Conservation (phyloP, 257 asterid genomes). For the Lycium barbarum region DNA sequence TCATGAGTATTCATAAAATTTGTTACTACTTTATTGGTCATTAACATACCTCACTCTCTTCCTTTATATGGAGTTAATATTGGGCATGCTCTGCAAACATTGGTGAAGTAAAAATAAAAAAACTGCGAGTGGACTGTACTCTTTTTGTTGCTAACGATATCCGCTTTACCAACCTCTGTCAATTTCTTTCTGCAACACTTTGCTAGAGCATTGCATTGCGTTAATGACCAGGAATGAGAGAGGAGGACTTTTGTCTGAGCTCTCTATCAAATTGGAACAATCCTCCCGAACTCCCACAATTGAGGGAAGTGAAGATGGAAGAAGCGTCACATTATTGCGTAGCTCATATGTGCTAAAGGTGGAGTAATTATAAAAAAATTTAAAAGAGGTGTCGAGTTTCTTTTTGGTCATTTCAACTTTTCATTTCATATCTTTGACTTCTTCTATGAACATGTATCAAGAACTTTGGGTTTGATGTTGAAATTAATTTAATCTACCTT, state of each 20-base stretch:
- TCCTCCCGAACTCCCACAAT: background rate
- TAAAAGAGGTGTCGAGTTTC: background rate
- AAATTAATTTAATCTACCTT: background rate
- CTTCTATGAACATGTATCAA: background rate
- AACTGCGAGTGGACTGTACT: background rate
- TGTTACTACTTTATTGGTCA: background rate
- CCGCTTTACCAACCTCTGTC: background rate
- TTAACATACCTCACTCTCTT: background rate
- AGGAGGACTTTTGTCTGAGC: background rate
- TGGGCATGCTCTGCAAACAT: background rate
- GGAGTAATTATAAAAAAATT: background rate
- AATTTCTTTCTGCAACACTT: background rate
- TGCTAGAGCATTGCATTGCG: background rate
- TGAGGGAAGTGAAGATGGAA: background rate
- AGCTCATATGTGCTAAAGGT: background rate
- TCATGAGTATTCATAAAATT: background rate
- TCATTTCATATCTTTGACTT: slow-evolving; percentile 16
- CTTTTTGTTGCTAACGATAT: background rate
- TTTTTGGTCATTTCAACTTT: background rate
- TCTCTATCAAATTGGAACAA: background rate
- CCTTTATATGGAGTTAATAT: background rate
- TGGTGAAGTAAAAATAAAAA: background rate
- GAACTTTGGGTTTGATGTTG: background rate
- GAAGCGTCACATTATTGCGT: background rate
- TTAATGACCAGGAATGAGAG: background rate